These are phyloP conservation scores for Periconia sp. DNA, from an alignment of 2,329 filamentous ascomycete genomes.

Conservation along the genomic window DNA sequence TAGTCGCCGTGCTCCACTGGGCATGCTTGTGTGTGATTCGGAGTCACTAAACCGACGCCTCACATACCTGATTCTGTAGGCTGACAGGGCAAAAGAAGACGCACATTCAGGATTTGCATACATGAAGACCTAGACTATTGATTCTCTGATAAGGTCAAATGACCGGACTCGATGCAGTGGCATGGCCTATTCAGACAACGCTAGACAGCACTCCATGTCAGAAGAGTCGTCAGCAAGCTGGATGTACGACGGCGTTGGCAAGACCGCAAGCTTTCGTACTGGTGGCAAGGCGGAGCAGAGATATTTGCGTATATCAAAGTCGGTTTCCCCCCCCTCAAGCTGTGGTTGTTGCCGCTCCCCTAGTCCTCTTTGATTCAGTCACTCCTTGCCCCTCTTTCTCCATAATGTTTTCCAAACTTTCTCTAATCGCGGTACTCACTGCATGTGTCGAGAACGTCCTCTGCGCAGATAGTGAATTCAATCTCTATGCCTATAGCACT, in stretches of 20 bases:
- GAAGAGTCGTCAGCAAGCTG: constrained; percentile 8
- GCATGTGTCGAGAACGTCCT: constrained; percentile 7
- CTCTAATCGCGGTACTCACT: constrained; percentile 9
- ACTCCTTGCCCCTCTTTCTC: constrained; percentile 10
- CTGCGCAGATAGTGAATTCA: constrained; percentile 19
- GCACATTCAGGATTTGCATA: too few relatives aligned
- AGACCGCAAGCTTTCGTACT: not conserved
- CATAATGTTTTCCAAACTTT: constrained; percentile 14
- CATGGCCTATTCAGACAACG: not conserved
- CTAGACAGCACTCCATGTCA: constrained; percentile 3
- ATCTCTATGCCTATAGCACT: constrained; percentile 39
- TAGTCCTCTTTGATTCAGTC: constrained; percentile 4
- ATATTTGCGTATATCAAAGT: constrained; percentile 13
- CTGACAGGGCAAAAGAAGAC: too few relatives aligned
- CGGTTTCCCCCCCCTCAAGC: constrained; percentile 4
- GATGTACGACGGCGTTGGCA: not conserved
- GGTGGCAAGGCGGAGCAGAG: not conserved
- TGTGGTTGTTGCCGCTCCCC: not conserved
- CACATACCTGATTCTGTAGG: too few relatives aligned
- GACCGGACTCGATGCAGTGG: not conserved
- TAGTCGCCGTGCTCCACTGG: too few relatives aligned
- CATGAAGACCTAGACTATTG: constrained; percentile 1
- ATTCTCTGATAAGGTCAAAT: not conserved
- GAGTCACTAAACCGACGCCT: not conserved
- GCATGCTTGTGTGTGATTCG: too few relatives aligned